These are phyloP conservation scores for Cryptosporidium muris DNA, from an alignment of 169 alveolate genomes.

Conservation along the genomic window DNA sequence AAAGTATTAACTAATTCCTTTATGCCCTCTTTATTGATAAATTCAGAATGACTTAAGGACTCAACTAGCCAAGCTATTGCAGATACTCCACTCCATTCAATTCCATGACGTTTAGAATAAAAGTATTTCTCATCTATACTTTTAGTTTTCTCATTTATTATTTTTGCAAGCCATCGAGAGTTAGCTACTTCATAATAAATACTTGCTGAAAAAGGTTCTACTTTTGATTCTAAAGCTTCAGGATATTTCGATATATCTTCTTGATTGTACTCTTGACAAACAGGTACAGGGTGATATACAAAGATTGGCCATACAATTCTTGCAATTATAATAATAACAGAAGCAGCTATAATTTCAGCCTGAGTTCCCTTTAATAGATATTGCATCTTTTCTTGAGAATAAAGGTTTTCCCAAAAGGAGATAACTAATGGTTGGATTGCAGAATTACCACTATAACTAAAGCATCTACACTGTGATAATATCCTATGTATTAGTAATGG, in stretches of 20 bases:
- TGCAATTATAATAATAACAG: conserved; percentile 33
- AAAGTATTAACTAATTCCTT: background rate
- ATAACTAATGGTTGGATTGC: conserved; percentile 55
- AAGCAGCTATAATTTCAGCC: conserved; percentile 9
- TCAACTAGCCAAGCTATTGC: conserved; percentile 28
- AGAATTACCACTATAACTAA: conserved; percentile 43
- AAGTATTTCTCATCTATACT: background rate
- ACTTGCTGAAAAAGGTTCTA: background rate
- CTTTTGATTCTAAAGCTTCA: background rate
- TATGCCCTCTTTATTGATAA: background rate
- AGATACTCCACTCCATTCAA: conserved; percentile 66
- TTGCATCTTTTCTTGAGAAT: background rate
- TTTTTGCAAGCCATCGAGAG: conserved; percentile 6
- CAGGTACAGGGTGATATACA: conserved; percentile 49
- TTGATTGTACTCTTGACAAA: background rate
- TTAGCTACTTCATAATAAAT: background rate
- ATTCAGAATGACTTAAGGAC: background rate
- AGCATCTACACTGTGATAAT: conserved; percentile 9
- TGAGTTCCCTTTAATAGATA: background rate
- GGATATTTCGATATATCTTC: background rate
- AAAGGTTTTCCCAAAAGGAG: conserved; percentile 42
- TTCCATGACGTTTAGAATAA: conserved; percentile 14
- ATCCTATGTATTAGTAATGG: conserved; percentile 52
- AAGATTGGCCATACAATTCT: conserved; percentile 68
- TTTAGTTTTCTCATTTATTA: background rate